phyloP scores from a whole-genome alignment of 2,329 filamentous ascomycete species.

The Coniella vitis region DNA sequence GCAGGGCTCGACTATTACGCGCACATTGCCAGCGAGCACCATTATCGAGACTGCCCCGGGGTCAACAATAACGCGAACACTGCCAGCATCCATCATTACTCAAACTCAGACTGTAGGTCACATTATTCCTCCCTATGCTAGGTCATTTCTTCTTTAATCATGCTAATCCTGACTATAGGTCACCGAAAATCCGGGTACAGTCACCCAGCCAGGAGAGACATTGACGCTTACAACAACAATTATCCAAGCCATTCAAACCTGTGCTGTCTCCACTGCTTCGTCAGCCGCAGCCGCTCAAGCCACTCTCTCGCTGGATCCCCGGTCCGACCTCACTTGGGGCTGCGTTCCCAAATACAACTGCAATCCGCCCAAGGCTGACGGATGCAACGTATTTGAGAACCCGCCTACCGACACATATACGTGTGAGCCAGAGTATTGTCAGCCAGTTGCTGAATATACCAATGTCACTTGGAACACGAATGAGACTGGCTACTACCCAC shows the following conservation, averaged over 20 bases:
- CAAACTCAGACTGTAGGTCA: no score
- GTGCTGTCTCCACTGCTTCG: conserved; percentile 37
- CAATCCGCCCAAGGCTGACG: conserved; percentile 39
- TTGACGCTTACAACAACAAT: conserved; percentile 28
- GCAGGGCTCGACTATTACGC: no score
- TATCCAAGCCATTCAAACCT: conserved; percentile 31
- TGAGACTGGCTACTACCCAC: conserved; percentile 44
- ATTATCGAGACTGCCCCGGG: conserved; percentile 8
- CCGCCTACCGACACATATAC: conserved; percentile 39
- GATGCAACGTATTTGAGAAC: conserved; percentile 45
- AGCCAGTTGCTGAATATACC: conserved; percentile 31
- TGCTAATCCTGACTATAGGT: not conserved
- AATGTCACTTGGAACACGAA: conserved; percentile 36
- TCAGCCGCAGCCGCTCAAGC: conserved; percentile 14
- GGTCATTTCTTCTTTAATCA: no score
- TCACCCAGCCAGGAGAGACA: conserved; percentile 20
- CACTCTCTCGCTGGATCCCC: conserved; percentile 24
- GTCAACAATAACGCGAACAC: not conserved
- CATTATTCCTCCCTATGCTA: no score
- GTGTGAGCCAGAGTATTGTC: conserved; percentile 40
- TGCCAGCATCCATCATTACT: conserved; percentile 13
- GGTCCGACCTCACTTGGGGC: conserved; percentile 44
- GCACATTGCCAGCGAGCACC: conserved; percentile 1
- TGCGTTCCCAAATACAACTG: conserved; percentile 48
- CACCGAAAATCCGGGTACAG: conserved; percentile 11